Evolutionary conservation across 257 asterid genomes (phyloP), one percentile per base, ranked within the genome.

Genomic region (Fraxinus americana): DNA sequence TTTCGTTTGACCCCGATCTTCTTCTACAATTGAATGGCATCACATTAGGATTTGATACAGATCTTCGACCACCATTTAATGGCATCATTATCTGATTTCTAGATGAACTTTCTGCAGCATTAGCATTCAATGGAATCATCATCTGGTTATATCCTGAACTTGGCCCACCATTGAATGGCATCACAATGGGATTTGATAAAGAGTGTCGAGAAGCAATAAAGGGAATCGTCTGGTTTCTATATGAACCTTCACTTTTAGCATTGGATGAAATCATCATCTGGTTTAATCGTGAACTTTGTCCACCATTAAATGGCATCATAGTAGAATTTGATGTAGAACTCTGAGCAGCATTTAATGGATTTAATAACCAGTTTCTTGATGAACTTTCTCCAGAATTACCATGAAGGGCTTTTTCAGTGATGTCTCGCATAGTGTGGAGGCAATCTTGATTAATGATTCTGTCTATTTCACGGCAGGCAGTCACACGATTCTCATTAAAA

Each of bases 401-500:
- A 41, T 5, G 34, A 36, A 79, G 52, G 67, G 91, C 89, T 2
- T 5, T 72, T 76, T 82, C 81, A 85, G 84, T 73, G 23, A 91
- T 80, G 82, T 92, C 96, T 0, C 76, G 25, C 7, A 90, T 75
- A 16, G 84, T 88, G 8, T 72, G 85, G 70, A 83, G 25, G 82
- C 82, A 91, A 2, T 85, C 86, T 8, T 79, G 80, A 16, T 34
- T 52, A 0, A 83, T 67, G 78, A 87, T 29, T 1, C 71, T 77
- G 17, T 41, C 71, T 16, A 92, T 17, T 39, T 77, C 85, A 1
- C 16, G 52, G 74, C 27, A 34, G 36, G 78, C 76, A 17, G 10
- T 39, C 9, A 16, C 25, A 7, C 87, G 78, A 17, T 85, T 71
- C 7, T 86, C 79, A 1, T 52, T 82, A 73, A 91, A 84, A 69